A percentile compares a stretch with the other conserved stretches of the same genome.
phyloP scores from a whole-genome alignment of 768 basidiomycete species.

The Steccherinum ochraceum region DNA sequence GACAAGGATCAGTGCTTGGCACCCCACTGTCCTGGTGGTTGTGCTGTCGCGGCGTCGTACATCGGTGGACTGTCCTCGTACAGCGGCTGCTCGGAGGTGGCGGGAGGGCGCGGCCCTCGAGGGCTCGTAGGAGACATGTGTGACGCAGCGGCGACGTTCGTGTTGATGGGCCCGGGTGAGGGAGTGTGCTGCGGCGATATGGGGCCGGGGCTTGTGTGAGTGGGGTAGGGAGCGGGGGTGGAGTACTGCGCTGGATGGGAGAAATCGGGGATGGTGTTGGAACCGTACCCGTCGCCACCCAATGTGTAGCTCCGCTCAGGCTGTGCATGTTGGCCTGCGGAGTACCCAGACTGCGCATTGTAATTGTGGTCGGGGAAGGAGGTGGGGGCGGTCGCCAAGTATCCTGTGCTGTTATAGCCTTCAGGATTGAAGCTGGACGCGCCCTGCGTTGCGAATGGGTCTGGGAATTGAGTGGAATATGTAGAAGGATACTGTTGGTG shows the following conservation, averaged over 20 bases:
- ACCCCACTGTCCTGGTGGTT: conserved; percentile 49
- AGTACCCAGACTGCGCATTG: conserved; percentile 5
- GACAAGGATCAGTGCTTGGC: conserved; percentile 28
- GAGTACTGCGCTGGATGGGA: conserved; percentile 4
- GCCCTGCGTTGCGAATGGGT: conserved; percentile 36
- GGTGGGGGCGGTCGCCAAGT: conserved; percentile 8
- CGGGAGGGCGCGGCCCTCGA: conserved; percentile 13
- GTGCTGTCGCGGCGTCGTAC: conserved; percentile 52
- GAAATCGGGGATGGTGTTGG: conserved; percentile 1
- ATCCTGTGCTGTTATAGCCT: conserved; percentile 32
- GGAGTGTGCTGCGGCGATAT: conserved; percentile 11
- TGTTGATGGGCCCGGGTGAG: conserved; percentile 5
- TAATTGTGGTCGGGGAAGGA: conserved; percentile 6
- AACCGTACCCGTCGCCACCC: conserved; percentile 51
- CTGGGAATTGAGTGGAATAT: conserved; percentile 32
- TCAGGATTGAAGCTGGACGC: conserved; percentile 28
- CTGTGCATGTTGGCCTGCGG: conserved; percentile 12
- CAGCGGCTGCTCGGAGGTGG: conserved; percentile 13
- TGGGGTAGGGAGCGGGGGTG: conserved; percentile 2
- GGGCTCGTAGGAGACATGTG: conserved; percentile 6
- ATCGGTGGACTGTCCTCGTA: conserved; percentile 57
- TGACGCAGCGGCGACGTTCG: neutral
- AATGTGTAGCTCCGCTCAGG: conserved; percentile 50
- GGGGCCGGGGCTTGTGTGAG: conserved; percentile 10
- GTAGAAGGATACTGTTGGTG: conserved; percentile 43